Evolutionary conservation across 352 stramenopile species (phyloP).

Genomic region (Phytophthora uliginosa): DNA sequence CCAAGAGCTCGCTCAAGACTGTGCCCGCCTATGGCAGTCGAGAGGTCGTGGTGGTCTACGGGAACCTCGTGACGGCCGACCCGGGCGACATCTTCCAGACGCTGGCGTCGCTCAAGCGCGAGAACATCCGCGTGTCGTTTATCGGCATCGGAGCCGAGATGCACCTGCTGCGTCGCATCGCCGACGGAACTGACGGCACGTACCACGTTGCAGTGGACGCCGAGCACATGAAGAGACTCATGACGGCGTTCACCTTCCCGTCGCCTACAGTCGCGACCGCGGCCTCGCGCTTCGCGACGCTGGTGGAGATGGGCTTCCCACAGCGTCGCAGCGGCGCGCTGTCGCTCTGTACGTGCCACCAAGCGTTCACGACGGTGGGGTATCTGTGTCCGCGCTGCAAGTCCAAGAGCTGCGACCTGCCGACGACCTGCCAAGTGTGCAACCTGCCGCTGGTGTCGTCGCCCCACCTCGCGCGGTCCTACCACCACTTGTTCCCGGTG

Average conservation of each 20-base stretch:
- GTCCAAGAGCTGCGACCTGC: conserved; percentile 96
- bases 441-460: conserved; percentile 97
- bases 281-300: conserved; percentile 70
- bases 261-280: conserved; percentile 88
- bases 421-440: conserved; percentile 97
- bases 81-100: conserved; percentile 97
- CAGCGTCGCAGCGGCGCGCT: conserved; percentile 76
- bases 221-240: conserved; percentile 93
- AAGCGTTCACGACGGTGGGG: conserved; percentile 90
- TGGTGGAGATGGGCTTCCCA: conserved; percentile 90
- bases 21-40: conserved; percentile 88
- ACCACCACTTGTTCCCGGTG: conserved; percentile 99
- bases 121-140: conserved; percentile 95
- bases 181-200: conserved; percentile 93
- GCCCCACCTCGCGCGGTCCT: conserved; percentile 97
- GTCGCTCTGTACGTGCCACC: conserved; percentile 89
- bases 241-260: conserved; percentile 96
- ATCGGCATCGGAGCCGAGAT: conserved; percentile 97
- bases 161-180: conserved; percentile 85
- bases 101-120: conserved; percentile 91
- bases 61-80: conserved; percentile 96
- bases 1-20: conserved; percentile 92
- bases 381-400: conserved; percentile 97
- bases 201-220: conserved; percentile 96
- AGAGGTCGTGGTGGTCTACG: conserved; percentile 96